These are phyloP conservation scores for Nakaseomyces bracarensis DNA, from an alignment of 1,139 yeast genomes.

Conservation along the genomic window DNA sequence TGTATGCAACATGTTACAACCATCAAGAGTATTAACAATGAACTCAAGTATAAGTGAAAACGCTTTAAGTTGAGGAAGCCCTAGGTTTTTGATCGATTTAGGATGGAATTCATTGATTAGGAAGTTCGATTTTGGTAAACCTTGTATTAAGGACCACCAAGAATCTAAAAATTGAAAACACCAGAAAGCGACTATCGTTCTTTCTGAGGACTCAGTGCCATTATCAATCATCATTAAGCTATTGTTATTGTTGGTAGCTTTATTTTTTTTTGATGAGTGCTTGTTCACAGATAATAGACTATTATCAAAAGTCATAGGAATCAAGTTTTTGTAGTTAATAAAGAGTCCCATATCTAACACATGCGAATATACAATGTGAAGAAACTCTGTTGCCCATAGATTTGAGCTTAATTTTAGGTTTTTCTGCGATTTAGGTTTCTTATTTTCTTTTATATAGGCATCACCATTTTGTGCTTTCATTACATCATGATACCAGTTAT, in stretches of 20 bases:
- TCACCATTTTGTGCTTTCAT: neutral
- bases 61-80: constrained; percentile 20
- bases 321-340: constrained; percentile 23
- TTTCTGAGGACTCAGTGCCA: constrained; percentile 1
- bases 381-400: constrained; percentile 19
- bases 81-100: constrained; percentile 15
- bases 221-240: constrained; percentile 6
- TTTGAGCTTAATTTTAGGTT: constrained; percentile 7
- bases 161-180: constrained; percentile 26
- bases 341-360: constrained; percentile 23
- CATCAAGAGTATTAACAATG: constrained; percentile 20
- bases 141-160: constrained; percentile 28
- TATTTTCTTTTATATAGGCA: neutral
- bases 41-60: constrained; percentile 22
- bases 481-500: constrained; percentile 2
- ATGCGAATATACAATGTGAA: constrained; percentile 18
- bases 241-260: neutral
- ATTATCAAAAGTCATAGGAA: constrained; percentile 10
- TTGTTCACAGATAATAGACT: neutral
- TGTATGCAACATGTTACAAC: constrained; percentile 21
- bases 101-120: constrained; percentile 28
- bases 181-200: constrained; percentile 23
- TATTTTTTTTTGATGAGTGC: neutral
- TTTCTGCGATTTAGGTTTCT: constrained; percentile 1
- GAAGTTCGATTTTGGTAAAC: constrained; percentile 27